These are phyloP conservation scores for Diaporthe humulicola DNA, from an alignment of 2,329 filamentous ascomycete genomes.

Conservation along the genomic window DNA sequence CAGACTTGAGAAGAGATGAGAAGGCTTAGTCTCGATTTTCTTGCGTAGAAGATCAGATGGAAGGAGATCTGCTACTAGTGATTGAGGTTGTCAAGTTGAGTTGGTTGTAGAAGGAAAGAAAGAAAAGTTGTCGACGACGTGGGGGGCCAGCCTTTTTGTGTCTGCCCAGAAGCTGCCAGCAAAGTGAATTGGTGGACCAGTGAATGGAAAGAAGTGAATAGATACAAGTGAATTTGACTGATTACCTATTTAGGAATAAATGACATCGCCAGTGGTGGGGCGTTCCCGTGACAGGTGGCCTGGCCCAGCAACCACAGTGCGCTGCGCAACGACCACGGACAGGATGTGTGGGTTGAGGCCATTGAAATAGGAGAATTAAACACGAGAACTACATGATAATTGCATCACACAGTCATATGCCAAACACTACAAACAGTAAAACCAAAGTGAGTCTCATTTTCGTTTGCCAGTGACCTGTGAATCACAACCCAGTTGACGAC, in stretches of 20 bases:
- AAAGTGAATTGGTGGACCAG: background rate
- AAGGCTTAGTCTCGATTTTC: background rate
- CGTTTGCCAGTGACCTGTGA: background rate
- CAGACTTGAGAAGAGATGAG: too few species aligned
- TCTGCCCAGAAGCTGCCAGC: background rate
- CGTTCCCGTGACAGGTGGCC: background rate
- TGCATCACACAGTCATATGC: background rate
- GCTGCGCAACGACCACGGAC: background rate
- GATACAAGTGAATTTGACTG: background rate
- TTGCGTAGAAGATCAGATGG: too few species aligned
- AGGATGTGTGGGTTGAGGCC: background rate
- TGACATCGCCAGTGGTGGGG: background rate
- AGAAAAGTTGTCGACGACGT: background rate
- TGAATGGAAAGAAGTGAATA: background rate
- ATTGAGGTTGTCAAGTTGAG: too few species aligned
- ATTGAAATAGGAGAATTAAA: background rate
- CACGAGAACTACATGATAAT: rapidly evolving
- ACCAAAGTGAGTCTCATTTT: background rate
- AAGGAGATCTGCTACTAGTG: too few species aligned
- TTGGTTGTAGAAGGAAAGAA: background rate
- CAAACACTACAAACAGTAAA: background rate
- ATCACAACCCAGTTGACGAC: background rate
- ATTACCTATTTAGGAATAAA: background rate
- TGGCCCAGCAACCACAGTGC: background rate
- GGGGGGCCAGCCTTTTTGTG: background rate